phyloP scores from a whole-genome alignment of 176 grass and related monocot genomes.

The Ananas comosus region DNA sequence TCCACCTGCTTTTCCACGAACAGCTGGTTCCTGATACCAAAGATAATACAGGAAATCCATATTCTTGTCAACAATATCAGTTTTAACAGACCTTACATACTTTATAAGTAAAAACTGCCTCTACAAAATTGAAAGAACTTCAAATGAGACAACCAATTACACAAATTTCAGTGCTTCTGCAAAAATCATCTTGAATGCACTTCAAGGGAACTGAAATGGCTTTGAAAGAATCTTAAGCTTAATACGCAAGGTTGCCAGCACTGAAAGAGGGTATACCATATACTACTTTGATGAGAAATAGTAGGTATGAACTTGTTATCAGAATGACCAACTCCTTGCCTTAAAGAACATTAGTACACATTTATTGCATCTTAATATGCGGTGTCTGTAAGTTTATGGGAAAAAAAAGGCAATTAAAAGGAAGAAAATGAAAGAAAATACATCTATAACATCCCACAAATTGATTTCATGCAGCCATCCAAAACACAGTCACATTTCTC shows the following conservation, averaged over 20 bases:
- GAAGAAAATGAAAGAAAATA: too few relatives aligned
- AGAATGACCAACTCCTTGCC: not conserved
- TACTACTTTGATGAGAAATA: too few relatives aligned
- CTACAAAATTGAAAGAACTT: not conserved
- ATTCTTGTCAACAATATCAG: too few relatives aligned
- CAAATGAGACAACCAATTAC: not conserved
- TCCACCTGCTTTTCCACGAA: slow-evolving; percentile 7
- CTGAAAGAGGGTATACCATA: not conserved
- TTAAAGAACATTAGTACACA: not conserved
- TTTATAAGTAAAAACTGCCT: not conserved
- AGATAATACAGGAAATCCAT: not conserved
- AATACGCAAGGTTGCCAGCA: not conserved
- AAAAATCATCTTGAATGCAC: not conserved
- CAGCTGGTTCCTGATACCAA: slow-evolving; percentile 4
- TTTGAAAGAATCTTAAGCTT: not conserved
- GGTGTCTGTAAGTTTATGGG: not conserved
- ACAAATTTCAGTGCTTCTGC: not conserved
- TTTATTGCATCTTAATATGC: not conserved
- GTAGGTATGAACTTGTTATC: too few relatives aligned
- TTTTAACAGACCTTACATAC: not conserved
- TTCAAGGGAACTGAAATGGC: not conserved
- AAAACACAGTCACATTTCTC: too few relatives aligned
- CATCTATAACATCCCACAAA: too few relatives aligned
- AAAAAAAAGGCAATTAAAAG: too few relatives aligned
- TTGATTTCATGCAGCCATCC: too few relatives aligned